Evolutionary conservation across 306 rosid genomes (phyloP).

Genomic region (Pyrus communis): DNA sequence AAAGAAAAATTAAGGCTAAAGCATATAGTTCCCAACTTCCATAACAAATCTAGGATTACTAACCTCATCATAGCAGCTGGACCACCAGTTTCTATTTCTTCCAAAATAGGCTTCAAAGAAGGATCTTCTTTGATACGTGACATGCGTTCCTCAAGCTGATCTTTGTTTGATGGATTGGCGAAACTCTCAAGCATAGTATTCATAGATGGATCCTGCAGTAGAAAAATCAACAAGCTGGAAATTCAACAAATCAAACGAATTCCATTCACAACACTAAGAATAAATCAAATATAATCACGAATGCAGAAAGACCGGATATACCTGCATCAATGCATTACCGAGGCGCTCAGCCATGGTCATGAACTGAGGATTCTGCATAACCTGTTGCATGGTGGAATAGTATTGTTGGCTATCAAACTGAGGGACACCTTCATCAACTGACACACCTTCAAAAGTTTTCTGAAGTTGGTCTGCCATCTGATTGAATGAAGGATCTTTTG

Average conservation of each 20-base stretch:
- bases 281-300: background rate
- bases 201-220: constrained; percentile 84
- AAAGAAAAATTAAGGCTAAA: constrained; percentile 2
- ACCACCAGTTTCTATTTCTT: constrained; percentile 94
- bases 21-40: background rate
- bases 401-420: constrained; percentile 86
- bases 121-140: constrained; percentile 93
- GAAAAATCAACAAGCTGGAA: constrained; percentile 11
- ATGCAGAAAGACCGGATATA: constrained; percentile 14
- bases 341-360: constrained; percentile 98
- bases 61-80: constrained; percentile 99
- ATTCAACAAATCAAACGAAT: background rate
- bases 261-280: background rate
- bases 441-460: constrained; percentile 68
- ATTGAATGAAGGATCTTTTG: constrained; percentile 90
- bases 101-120: constrained; percentile 88
- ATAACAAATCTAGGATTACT: background rate
- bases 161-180: constrained; percentile 68
- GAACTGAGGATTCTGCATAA: constrained; percentile 95
- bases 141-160: constrained; percentile 97
- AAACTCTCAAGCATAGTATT: constrained; percentile 75
- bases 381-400: constrained; percentile 84
- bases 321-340: constrained; percentile 95
- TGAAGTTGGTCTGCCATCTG: constrained; percentile 99
- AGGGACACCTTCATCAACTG: constrained; percentile 60